Base-by-base conservation (phyloP, 2,329 filamentous ascomycete genomes). In the Rutstroemia sp. region DNA sequence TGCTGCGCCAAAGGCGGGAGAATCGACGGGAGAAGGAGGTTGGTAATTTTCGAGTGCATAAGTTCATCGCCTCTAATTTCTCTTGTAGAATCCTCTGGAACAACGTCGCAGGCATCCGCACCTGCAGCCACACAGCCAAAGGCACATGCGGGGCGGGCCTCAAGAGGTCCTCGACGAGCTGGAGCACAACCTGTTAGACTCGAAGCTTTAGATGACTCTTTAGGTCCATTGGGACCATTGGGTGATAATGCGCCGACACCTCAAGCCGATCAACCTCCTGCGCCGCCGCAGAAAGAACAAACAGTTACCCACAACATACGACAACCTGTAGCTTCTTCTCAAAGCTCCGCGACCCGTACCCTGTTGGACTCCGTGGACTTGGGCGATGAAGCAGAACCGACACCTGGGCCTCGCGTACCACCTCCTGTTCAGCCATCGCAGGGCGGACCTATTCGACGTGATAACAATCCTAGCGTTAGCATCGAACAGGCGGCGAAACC, bases 401-500 rank as follows among this genome's bases (percentile, higher is more conserved):
- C 51, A 27, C 65, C 74, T 4, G 77, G 82, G 42, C 79, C 86
- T 39, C 78, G 89, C 60, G 78, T 81, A 57, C 89, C 88, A 50
- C 83, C 83, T 36, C 82, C 83, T 2, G 82, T 86, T 9, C 79
- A 82, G 60, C 76, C 78, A 40, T 77, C 82, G 6, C 74, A 76
- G 61, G 77, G 77, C 19, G 80, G 77, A 57, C 72, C 75, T 27
- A 68, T 79, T 34, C 73, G 75, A 65, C 77, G 72, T 70, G 78
- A 73, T 67, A 81, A 69, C 63, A 83, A 76, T 67, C 91, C 92
- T 17, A 96, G 92, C 69, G 83, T 96, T 63, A 95, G 88, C 71
- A 77, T 97, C 56, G 92, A 97, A 72, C 89, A 95, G 74, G 94
- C 94, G 48, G 86, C 92, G 30, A 95, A 96, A 73, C 94, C 94